Conservation (phyloP, 2,329 filamentous ascomycete species). For the Neofusicoccum sp. region DNA sequence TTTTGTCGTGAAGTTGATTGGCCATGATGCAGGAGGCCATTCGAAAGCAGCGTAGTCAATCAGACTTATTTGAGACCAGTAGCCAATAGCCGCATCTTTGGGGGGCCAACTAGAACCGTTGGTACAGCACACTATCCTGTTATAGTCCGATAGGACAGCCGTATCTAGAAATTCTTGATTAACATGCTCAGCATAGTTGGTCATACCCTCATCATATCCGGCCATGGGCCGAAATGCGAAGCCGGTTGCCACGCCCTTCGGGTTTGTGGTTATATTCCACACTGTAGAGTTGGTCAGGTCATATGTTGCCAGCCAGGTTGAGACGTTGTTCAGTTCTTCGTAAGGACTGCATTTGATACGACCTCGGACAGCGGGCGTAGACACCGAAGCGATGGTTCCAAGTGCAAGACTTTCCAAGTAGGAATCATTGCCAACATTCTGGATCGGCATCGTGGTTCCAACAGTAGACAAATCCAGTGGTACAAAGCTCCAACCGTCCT, state of each 20-base stretch:
- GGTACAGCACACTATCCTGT: not conserved
- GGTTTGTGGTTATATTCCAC: constrained; percentile 5
- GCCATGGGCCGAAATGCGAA: not conserved
- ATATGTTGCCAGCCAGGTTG: constrained; percentile 11
- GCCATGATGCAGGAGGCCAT: not conserved
- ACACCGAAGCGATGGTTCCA: constrained; percentile 18
- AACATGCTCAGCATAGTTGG: not conserved
- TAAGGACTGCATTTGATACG: constrained; percentile 20
- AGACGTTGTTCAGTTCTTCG: constrained; percentile 13
- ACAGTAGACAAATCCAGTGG: constrained; percentile 19
- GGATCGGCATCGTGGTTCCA: not conserved
- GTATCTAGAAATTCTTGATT: not conserved
- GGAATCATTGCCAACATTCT: not conserved
- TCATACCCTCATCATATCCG: too few relatives aligned
- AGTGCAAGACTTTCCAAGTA: not conserved
- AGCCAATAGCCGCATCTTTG: not conserved
- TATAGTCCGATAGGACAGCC: not conserved
- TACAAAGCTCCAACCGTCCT: constrained; percentile 27
- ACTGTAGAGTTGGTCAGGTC: not conserved
- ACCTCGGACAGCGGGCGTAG: constrained; percentile 20
- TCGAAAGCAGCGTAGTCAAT: too few relatives aligned
- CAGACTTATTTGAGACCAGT: not conserved
- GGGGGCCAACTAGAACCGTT: not conserved
- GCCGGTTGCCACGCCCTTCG: constrained; percentile 16
- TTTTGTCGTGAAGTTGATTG: not conserved